Percentiles rank a stretch among this genome's conserved stretches.
Evolutionary conservation across 805 yeast genomes (phyloP).

Genomic region (Jamesozyma lodderae): DNA sequence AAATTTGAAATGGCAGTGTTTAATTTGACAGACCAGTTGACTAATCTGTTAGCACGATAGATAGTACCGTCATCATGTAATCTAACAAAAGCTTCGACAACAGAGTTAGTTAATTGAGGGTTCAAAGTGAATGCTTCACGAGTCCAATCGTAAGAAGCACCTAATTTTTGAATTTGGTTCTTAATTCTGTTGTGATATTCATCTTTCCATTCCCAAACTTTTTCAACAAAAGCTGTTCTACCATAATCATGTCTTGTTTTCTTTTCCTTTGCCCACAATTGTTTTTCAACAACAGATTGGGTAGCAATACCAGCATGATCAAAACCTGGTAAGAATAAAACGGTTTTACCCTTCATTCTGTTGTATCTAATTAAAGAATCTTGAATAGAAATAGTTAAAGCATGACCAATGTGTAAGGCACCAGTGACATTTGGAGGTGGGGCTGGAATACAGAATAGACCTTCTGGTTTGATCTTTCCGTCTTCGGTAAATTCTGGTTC

Average conservation of each 20-base stretch:
- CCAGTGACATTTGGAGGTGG: conserved; percentile 99
- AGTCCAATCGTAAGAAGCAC: conserved; percentile 95
- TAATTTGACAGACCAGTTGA: conserved; percentile 92
- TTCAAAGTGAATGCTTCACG: conserved; percentile 91
- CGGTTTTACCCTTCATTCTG: conserved; percentile 96
- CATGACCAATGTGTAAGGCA: conserved; percentile 97
- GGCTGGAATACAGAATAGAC: conserved; percentile 86
- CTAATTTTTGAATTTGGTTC: conserved; percentile 73
- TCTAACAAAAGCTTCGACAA: conserved; percentile 81
- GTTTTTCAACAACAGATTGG: conserved; percentile 96
- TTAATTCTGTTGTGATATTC: conserved; percentile 82
- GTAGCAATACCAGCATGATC: conserved; percentile 99
- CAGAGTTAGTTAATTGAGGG: conserved; percentile 69
- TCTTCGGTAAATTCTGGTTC: conserved; percentile 73
- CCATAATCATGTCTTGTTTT: conserved; percentile 92
- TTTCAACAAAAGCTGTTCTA: conserved; percentile 77
- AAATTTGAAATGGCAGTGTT: conserved; percentile 93
- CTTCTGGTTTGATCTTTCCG: conserved; percentile 73
- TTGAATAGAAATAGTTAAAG: conserved; percentile 89
- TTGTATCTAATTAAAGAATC: conserved; percentile 87
- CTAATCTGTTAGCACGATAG: conserved; percentile 86
- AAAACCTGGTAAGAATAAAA: conserved; percentile 87
- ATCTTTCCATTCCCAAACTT: conserved; percentile 98
- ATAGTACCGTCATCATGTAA: conserved; percentile 92
- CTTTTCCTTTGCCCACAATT: conserved; percentile 78